Percentiles rank a stretch among this genome's conserved stretches.
phyloP scores from a whole-genome alignment of 495 filamentous ascomycete genomes.

The Hypomontagnella monticulosa region DNA sequence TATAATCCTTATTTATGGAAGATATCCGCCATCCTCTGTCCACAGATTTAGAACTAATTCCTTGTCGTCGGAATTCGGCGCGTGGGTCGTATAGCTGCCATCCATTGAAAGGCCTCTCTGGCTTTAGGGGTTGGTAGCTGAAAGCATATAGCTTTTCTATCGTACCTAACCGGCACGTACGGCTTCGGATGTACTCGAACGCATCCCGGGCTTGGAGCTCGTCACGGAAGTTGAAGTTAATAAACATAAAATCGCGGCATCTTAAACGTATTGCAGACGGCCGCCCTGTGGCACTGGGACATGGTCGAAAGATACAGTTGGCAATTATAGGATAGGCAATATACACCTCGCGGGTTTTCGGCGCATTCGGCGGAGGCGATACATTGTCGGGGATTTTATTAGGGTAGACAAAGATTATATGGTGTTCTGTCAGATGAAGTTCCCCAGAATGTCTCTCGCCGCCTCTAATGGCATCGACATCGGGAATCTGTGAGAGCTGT shows the following conservation, averaged over 20 bases:
- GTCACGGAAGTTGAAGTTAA: slow-evolving; percentile 85
- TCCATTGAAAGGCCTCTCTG: slow-evolving; percentile 80
- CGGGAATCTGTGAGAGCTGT: slow-evolving; percentile 34
- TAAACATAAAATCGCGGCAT: slow-evolving; percentile 91
- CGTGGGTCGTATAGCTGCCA: slow-evolving; percentile 90
- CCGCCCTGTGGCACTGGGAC: slow-evolving; percentile 73
- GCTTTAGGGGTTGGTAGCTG: slow-evolving; percentile 73
- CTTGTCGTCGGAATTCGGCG: slow-evolving; percentile 82
- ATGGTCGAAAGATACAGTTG: slow-evolving; percentile 75
- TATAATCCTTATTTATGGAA: slow-evolving; percentile 85
- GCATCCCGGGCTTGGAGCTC: slow-evolving; percentile 83
- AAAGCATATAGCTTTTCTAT: slow-evolving; percentile 95
- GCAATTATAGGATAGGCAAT: slow-evolving; percentile 93
- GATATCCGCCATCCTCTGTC: slow-evolving; percentile 91
- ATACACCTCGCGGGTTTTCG: slow-evolving; percentile 80
- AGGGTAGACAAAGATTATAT: slow-evolving; percentile 44
- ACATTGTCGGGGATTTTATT: slow-evolving; percentile 22
- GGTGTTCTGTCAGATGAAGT: slow-evolving; percentile 46
- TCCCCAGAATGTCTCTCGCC: slow-evolving; percentile 48
- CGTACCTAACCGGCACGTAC: slow-evolving; percentile 83
- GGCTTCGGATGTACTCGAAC: slow-evolving; percentile 83
- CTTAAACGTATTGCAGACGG: slow-evolving; percentile 86
- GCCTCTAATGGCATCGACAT: slow-evolving; percentile 45
- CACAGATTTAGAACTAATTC: slow-evolving; percentile 76
- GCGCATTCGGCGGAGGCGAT: slow-evolving; percentile 35